Conservation (phyloP, 495 filamentous ascomycete genomes). For the Trichoderma orchidacearum region DNA sequence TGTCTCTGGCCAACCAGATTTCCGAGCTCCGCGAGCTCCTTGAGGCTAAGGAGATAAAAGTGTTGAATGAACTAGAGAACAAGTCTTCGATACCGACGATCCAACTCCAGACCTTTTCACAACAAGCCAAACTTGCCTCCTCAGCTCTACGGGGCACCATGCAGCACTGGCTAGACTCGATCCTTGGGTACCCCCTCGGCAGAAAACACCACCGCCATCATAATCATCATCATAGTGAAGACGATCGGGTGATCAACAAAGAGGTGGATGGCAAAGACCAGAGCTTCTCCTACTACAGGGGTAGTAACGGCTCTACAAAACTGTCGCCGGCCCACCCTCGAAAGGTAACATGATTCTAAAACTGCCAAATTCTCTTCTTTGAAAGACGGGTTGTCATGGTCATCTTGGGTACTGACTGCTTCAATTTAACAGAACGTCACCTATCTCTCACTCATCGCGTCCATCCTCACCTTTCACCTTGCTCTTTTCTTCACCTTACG, state of each 20-base stretch:
- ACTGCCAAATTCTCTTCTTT: background rate
- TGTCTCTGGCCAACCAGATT: background rate
- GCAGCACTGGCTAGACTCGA: background rate
- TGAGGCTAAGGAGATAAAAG: background rate
- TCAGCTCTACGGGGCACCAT: background rate
- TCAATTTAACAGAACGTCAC: background rate
- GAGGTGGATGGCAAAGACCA: background rate
- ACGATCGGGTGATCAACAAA: background rate
- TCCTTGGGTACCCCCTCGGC: background rate
- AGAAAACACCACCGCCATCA: background rate
- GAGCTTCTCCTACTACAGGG: background rate
- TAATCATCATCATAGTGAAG: background rate
- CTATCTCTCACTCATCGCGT: background rate
- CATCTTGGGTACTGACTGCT: background rate
- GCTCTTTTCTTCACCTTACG: background rate
- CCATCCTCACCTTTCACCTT: background rate
- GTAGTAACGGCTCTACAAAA: background rate
- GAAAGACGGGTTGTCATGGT: background rate
- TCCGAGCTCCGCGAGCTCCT: background rate
- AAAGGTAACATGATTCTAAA: background rate
- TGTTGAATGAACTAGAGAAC: background rate
- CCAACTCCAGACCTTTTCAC: background rate
- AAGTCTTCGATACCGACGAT: background rate
- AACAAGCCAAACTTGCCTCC: background rate
- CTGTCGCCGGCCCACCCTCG: background rate